Conservation (phyloP, 1,284 basidiomycete species). For the Cryptococcus sp. region DNA sequence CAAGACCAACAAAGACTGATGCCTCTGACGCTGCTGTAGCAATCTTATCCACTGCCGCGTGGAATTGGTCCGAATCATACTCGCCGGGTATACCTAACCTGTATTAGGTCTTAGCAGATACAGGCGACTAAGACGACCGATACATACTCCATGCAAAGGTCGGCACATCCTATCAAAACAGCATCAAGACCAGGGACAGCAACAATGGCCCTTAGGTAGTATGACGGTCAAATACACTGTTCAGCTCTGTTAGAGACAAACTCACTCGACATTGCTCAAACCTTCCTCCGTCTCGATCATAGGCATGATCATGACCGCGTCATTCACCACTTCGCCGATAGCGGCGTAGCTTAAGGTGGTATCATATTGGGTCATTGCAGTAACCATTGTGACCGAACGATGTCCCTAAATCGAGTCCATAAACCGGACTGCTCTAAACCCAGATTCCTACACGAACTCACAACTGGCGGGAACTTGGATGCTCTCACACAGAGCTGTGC, state of each 20-base stretch:
- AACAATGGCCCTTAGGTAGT: conserved; percentile 21
- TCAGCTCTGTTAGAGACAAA: background rate
- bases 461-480: conserved; percentile 28
- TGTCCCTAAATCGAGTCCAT: conserved; percentile 13
- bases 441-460: background rate
- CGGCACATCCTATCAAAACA: conserved; percentile 30
- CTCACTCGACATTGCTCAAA: conserved; percentile 32
- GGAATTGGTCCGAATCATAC: conserved; percentile 25
- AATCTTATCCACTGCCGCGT: conserved; percentile 22
- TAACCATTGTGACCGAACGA: conserved; percentile 28
- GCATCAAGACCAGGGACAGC: conserved; percentile 26
- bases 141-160: conserved; percentile 33
- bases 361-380: conserved; percentile 30
- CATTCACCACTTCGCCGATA: conserved; percentile 25
- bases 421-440: background rate
- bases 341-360: conserved; percentile 18
- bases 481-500: conserved; percentile 25
- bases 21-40: conserved; percentile 20
- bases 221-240: background rate
- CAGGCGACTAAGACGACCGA: background rate
- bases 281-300: conserved; percentile 34
- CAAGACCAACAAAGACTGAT: conserved; percentile 25
- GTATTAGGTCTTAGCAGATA: background rate
- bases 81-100: conserved; percentile 31
- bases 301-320: conserved; percentile 28